Conservation (phyloP, 2,329 filamentous ascomycete genomes). For the Alternaria gaisen region DNA sequence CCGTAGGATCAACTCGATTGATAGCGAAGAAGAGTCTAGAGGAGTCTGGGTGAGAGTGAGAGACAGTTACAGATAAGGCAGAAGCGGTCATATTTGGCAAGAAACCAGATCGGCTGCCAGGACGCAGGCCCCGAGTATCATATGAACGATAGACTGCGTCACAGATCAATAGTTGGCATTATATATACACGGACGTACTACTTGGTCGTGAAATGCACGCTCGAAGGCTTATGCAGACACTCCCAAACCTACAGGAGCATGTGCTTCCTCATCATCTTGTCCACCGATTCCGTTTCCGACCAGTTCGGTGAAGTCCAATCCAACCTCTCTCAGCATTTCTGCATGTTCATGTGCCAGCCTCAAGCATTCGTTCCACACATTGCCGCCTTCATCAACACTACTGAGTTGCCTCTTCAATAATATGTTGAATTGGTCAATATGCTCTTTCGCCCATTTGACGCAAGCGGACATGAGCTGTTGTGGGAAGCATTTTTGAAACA, state of each 20-base stretch:
- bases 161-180: neutral
- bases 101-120: neutral
- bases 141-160: neutral
- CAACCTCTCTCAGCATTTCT: constrained; percentile 80
- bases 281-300: constrained; percentile 62
- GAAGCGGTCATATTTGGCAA: neutral
- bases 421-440: constrained; percentile 88
- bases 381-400: constrained; percentile 78
- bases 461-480: constrained; percentile 89
- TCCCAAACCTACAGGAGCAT: constrained; percentile 39
- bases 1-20: neutral
- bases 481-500: constrained; percentile 82
- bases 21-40: constrained; percentile 12
- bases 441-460: constrained; percentile 97
- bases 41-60: constrained; percentile 22
- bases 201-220: neutral
- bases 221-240: constrained; percentile 12
- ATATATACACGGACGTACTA: neutral
- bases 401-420: constrained; percentile 85
- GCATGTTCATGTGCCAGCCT: constrained; percentile 83
- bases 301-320: constrained; percentile 86
- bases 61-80: neutral
- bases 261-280: constrained; percentile 2
- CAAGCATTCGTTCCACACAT: constrained; percentile 84
- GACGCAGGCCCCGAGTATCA: neutral